These are phyloP conservation scores for Nicotiana rustica DNA, from an alignment of 305 asterid species.

Conservation along the genomic window DNA sequence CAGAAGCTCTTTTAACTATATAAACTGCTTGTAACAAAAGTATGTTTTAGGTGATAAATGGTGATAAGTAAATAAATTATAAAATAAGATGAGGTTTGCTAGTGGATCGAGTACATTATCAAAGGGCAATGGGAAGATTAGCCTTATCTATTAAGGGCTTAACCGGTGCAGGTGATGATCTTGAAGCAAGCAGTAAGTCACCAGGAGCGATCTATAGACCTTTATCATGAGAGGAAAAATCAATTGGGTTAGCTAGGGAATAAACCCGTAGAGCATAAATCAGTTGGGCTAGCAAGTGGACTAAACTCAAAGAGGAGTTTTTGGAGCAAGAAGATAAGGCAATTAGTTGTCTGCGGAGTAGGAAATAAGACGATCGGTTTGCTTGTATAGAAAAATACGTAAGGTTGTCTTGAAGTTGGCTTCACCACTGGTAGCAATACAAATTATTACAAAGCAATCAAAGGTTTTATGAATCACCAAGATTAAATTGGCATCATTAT, in stretches of 20 bases:
- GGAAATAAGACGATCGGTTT: not conserved
- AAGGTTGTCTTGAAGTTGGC: not conserved
- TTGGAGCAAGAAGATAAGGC: not conserved
- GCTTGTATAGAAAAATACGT: not conserved
- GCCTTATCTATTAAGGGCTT: not conserved
- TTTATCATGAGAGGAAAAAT: not conserved
- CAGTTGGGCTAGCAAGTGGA: not conserved
- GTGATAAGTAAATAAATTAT: not conserved
- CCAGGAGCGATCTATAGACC: not conserved
- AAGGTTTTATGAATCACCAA: not conserved
- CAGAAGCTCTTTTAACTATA: not conserved
- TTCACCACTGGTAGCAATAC: not conserved
- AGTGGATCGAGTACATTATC: conserved; percentile 15
- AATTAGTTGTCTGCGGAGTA: not conserved
- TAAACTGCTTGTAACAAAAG: not conserved
- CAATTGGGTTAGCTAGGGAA: conserved; percentile 8
- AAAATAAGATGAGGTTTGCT: not conserved
- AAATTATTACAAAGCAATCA: not conserved
- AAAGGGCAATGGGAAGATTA: not conserved
- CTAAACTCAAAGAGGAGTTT: not conserved
- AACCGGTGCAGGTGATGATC: not conserved
- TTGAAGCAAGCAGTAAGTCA: not conserved
- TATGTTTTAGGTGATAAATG: not conserved
- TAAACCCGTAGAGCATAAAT: not conserved
- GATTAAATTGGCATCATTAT: too few relatives aligned